These are phyloP conservation scores for Yamadazyma spencermartinsiae DNA, from an alignment of 1,139 yeast species.

Conservation along the genomic window DNA sequence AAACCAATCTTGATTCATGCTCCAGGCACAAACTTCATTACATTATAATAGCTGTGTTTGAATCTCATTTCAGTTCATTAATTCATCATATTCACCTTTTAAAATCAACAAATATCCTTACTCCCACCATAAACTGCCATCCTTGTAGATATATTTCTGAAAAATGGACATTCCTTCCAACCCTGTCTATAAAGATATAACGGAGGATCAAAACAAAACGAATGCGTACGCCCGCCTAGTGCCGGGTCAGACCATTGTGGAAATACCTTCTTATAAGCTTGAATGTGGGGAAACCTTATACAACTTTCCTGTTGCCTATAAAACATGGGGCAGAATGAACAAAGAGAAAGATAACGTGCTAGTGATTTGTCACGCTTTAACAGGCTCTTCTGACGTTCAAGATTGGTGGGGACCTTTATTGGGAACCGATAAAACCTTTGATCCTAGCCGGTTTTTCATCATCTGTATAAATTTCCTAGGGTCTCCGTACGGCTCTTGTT, in stretches of 20 bases:
- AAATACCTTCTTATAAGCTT: constrained; percentile 70
- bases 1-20: too few relatives aligned
- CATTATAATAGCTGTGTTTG: too few relatives aligned
- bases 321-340: constrained; percentile 89
- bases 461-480: constrained; percentile 90
- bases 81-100: too few relatives aligned
- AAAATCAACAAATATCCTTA: too few relatives aligned
- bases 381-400: constrained; percentile 91
- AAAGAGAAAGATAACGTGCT: constrained; percentile 67
- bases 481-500: constrained; percentile 94
- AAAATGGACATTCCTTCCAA: constrained; percentile 3
- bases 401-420: constrained; percentile 99
- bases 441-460: constrained; percentile 81
- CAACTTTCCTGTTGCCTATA: constrained; percentile 89
- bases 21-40: constrained; percentile 16
- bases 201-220: constrained; percentile 44
- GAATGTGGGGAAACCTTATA: constrained; percentile 80
- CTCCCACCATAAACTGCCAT: too few relatives aligned
- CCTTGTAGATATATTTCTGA: constrained; percentile 7
- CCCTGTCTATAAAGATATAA: constrained; percentile 33
- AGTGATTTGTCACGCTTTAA: constrained; percentile 90
- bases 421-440: constrained; percentile 86
- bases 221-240: constrained; percentile 78
- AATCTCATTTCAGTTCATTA: too few relatives aligned
- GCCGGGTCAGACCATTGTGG: constrained; percentile 76